These are phyloP conservation scores for Blastomyces silverae DNA, from an alignment of 2,329 filamentous ascomycete species.

Conservation along the genomic window DNA sequence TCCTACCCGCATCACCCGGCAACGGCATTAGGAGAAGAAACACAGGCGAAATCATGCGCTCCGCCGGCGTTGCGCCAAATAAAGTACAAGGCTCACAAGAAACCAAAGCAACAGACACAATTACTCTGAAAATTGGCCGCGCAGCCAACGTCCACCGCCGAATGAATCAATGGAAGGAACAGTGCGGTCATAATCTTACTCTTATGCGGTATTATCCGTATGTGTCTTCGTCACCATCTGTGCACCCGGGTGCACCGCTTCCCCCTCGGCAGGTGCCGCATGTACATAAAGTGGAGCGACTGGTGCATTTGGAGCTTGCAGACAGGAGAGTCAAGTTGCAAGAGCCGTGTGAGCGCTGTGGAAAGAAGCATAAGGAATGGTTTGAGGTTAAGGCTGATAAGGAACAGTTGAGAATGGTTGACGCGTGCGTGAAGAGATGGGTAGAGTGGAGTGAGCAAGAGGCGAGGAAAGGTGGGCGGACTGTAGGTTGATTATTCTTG, in stretches of 20 bases:
- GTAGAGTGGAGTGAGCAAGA: constrained; percentile 66
- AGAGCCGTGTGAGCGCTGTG: constrained; percentile 67
- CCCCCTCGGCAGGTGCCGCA: constrained; percentile 55
- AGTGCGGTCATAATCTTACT: constrained; percentile 84
- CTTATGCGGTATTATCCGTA: constrained; percentile 92
- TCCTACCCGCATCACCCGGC: constrained; percentile 47
- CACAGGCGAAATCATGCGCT: constrained; percentile 34
- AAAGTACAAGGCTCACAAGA: constrained; percentile 7
- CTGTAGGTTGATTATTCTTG: neutral
- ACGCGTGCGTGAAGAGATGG: constrained; percentile 76
- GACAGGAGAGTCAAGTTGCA: constrained; percentile 50
- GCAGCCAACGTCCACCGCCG: constrained; percentile 80
- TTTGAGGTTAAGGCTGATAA: constrained; percentile 77
- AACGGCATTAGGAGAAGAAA: constrained; percentile 27
- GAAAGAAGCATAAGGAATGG: constrained; percentile 86
- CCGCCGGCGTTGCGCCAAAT: constrained; percentile 31
- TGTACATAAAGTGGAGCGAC: constrained; percentile 76
- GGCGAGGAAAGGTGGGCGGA: constrained; percentile 46
- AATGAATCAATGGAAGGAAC: constrained; percentile 85
- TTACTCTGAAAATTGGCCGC: constrained; percentile 59
- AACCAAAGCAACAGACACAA: constrained; percentile 47
- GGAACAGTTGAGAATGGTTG: constrained; percentile 60
- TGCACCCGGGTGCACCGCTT: constrained; percentile 20
- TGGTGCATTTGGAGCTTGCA: constrained; percentile 84
- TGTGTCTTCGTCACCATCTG: constrained; percentile 44